Evolutionary conservation across 257 asterid species (phyloP).

Genomic region (Nicotiana noctiflora): DNA sequence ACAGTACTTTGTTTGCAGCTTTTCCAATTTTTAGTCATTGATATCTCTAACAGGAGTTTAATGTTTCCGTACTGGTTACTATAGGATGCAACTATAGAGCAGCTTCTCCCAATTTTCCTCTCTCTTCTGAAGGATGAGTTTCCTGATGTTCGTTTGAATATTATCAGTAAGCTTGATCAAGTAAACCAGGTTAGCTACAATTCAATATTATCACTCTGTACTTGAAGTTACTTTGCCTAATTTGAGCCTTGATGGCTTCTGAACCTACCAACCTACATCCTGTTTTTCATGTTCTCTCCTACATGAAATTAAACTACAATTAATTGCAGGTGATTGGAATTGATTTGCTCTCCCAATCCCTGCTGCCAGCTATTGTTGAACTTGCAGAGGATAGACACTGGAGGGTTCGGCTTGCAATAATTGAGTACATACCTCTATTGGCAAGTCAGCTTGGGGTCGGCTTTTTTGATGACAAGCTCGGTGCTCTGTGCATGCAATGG

Average conservation of each 20-base stretch:
- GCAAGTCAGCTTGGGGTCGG: constrained; percentile 65
- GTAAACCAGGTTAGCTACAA: constrained; percentile 58
- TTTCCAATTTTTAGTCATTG: background rate
- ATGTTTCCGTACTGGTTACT: constrained; percentile 17
- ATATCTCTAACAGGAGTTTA: constrained; percentile 6
- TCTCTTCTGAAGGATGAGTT: constrained; percentile 86
- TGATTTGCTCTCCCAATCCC: constrained; percentile 62
- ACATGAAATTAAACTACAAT: background rate
- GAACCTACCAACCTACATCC: background rate
- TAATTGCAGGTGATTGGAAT: constrained; percentile 61
- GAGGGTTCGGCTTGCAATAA: constrained; percentile 70
- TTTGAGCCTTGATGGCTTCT: background rate
- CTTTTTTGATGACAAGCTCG: constrained; percentile 67
- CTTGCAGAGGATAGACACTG: constrained; percentile 73
- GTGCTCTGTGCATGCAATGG: constrained; percentile 80
- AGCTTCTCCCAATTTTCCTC: constrained; percentile 84
- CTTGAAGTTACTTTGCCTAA: background rate
- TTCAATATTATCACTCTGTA: background rate
- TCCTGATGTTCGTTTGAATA: constrained; percentile 80
- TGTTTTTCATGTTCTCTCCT: background rate
- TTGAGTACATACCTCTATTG: constrained; percentile 52
- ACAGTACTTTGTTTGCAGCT: background rate
- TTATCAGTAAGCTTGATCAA: constrained; percentile 90
- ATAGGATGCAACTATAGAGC: constrained; percentile 84
- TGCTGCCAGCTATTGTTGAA: constrained; percentile 68